phyloP scores from a whole-genome alignment of 148 eudicot genomes.

The Chenopodium quinoa region DNA sequence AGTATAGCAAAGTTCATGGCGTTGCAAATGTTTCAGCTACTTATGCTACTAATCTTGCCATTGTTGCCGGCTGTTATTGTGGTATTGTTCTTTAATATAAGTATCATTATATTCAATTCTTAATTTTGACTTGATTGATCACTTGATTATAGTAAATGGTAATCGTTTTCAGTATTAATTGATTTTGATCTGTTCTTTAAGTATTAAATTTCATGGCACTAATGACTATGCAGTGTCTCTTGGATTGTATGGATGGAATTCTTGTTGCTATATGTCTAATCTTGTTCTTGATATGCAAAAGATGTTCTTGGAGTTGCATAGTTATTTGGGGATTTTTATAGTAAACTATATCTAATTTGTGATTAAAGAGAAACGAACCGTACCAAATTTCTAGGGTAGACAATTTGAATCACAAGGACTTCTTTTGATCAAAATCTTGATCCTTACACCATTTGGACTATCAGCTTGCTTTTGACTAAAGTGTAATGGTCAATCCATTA shows the following conservation, averaged over 20 bases:
- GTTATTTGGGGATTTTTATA: neutral
- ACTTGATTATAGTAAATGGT: too few relatives aligned
- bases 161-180: too few relatives aligned
- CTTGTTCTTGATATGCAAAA: neutral
- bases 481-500: neutral
- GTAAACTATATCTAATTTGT: neutral
- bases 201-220: too few relatives aligned
- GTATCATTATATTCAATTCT: neutral
- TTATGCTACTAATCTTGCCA: conserved; percentile 84
- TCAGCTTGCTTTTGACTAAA: neutral
- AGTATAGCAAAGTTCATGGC: conserved; percentile 67
- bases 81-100: conserved; percentile 40
- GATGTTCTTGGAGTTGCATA: neutral
- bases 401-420: neutral
- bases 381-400: neutral
- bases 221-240: too few relatives aligned
- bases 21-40: conserved; percentile 64
- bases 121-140: neutral
- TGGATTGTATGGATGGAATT: too few relatives aligned
- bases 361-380: neutral
- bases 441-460: neutral
- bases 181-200: too few relatives aligned
- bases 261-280: too few relatives aligned
- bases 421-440: neutral
- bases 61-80: conserved; percentile 76